phyloP scores from a whole-genome alignment of 2,329 filamentous ascomycete species.

The Neonectria faginata region DNA sequence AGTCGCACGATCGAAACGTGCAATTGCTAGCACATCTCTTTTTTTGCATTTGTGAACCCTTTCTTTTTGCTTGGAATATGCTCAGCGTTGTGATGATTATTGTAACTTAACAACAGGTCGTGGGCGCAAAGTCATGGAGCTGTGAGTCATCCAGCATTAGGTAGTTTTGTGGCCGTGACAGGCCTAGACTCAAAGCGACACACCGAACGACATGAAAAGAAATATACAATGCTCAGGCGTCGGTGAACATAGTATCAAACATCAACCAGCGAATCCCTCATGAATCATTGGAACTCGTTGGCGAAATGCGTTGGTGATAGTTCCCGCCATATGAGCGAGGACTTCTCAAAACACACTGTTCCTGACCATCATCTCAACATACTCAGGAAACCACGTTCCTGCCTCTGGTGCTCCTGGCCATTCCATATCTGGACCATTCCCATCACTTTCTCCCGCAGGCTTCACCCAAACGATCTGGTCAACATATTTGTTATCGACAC shows the following conservation, averaged over 20 bases:
- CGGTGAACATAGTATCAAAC: no score
- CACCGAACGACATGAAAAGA: background rate
- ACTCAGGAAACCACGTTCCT: constrained; percentile 22
- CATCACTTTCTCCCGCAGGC: constrained; percentile 22
- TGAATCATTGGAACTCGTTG: no score
- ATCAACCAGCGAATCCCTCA: no score
- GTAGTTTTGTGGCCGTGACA: no score
- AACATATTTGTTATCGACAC: constrained; percentile 10
- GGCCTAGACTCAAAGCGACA: background rate
- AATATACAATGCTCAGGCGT: no score
- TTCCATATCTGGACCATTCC: background rate
- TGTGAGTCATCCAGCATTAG: no score
- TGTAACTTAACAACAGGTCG: background rate
- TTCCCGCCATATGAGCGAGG: background rate
- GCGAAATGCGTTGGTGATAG: no score
- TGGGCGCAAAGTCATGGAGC: background rate
- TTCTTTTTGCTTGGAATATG: constrained; percentile 11
- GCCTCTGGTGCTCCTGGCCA: constrained; percentile 10
- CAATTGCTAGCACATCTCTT: constrained; percentile 45
- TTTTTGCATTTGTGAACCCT: constrained; percentile 14
- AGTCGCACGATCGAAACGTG: constrained; percentile 38
- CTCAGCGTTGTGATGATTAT: background rate
- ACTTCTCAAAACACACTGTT: constrained; percentile 10
- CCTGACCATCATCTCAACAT: constrained; percentile 22
- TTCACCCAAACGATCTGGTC: constrained; percentile 27